Evolutionary conservation across 2,329 filamentous ascomycete species (phyloP), one percentile per base, ranked within the genome.

Genomic region (Penicillium carneum): DNA sequence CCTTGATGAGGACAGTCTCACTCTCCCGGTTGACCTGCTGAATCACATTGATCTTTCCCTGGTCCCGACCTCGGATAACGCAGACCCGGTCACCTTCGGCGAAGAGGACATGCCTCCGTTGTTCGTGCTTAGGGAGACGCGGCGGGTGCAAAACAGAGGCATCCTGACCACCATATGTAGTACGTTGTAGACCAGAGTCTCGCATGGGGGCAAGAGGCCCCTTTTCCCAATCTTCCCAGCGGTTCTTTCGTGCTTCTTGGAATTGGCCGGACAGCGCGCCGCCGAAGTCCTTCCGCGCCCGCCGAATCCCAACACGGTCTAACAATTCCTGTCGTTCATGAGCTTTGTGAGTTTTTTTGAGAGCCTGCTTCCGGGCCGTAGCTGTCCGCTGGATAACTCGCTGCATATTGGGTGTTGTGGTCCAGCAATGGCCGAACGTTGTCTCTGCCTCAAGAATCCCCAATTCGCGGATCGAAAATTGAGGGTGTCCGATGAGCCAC

Each of bases 41-140:
- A 46, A 98, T 86, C n/a, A 81, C 80, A 52, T 91, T 91, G 77
- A 99, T 95, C 80, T 89, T 91, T 71, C 93, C 93, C 80, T 88
- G 90, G 72, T 95, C 90, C 38, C 84, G 85, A 9, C 94, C 93
- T 63, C 89, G 87, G 56, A 92, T 80, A 61, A 98, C 80, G 55
- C 94, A 91, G 34, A 97, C 93, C 62, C 95, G 86, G 78, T 98
- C 95, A 7, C 88, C 88, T 4, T 79, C 73, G 26, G 83, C 85
- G 61, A 93, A 80, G 67, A 87, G 89, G 63, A 91, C 81, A 75
- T 84, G 84, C 69, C 74, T 75, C 57, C 67, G 77, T 74, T 67
- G 74, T 49, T 75, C 72, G 57, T 74, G 72, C 58, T 78, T 72
- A 20, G 79, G 76, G 47, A 83, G 73, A 26, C 78, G 70, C 33